Evolutionary conservation across 129 eudicot genomes (phyloP).

Genomic region (Flaveria ramosissima): DNA sequence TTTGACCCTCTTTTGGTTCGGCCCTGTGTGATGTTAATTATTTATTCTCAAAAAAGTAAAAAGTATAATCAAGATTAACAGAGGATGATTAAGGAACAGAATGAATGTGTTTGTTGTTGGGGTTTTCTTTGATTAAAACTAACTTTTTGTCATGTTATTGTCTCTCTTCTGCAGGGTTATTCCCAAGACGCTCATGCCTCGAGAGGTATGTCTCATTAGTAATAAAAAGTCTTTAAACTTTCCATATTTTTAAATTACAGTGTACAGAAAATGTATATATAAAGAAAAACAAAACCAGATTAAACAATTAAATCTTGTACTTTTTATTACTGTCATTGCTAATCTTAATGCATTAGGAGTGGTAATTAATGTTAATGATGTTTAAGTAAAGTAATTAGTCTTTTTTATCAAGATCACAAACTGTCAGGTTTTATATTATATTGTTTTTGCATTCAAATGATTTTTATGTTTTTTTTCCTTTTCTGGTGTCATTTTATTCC

Average conservation of each 20-base stretch:
- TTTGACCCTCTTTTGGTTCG: too few relatives aligned
- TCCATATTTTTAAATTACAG: not conserved
- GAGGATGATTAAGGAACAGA: slow-evolving; percentile 40
- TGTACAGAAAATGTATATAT: not conserved
- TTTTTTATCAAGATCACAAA: slow-evolving; percentile 15
- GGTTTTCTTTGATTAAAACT: slow-evolving; percentile 37
- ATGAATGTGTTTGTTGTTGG: slow-evolving; percentile 44
- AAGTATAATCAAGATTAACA: slow-evolving; percentile 20
- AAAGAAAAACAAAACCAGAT: not conserved
- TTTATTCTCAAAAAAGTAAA: slow-evolving; percentile 21
- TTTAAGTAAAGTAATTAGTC: not conserved
- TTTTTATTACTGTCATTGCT: too few relatives aligned
- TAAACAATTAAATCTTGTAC: not conserved
- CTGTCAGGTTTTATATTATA: slow-evolving; percentile 17
- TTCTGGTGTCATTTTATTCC: slow-evolving; percentile 34
- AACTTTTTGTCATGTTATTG: slow-evolving; percentile 85
- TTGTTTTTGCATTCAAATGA: slow-evolving; percentile 31
- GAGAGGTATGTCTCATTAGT: slow-evolving; percentile 76
- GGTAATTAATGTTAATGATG: slow-evolving; percentile 5
- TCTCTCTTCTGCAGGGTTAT: slow-evolving; percentile 85
- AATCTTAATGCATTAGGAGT: not conserved
- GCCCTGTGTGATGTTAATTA: not conserved
- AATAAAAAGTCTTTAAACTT: slow-evolving; percentile 12
- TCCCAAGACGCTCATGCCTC: slow-evolving; percentile 99
- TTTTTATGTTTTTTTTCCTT: slow-evolving; percentile 40